These are phyloP conservation scores for Neltuma alba DNA, from an alignment of 306 rosid species.

Conservation along the genomic window DNA sequence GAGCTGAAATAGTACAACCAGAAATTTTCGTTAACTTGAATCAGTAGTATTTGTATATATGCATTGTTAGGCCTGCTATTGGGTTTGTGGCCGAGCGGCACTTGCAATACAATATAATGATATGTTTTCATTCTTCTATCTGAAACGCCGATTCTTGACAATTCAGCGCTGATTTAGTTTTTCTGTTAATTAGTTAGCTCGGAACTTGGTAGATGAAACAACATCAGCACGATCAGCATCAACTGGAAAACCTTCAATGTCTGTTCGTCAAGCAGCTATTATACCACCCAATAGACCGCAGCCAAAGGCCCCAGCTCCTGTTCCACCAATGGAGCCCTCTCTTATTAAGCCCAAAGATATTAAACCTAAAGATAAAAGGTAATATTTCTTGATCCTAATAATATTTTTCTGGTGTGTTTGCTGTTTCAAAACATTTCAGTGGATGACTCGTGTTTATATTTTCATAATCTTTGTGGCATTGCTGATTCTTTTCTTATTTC, in stretches of 20 bases:
- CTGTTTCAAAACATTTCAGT: not conserved
- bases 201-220: constrained; percentile 53
- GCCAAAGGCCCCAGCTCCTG: constrained; percentile 56
- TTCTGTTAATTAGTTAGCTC: constrained; percentile 58
- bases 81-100: not conserved
- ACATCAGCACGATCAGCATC: constrained; percentile 53
- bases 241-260: constrained; percentile 52
- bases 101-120: not conserved
- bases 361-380: constrained; percentile 65
- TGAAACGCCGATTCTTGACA: constrained; percentile 11
- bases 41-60: not conserved
- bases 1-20: not conserved
- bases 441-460: not conserved
- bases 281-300: constrained; percentile 52
- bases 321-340: constrained; percentile 69
- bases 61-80: not conserved
- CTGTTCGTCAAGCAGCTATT: constrained; percentile 51
- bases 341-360: constrained; percentile 40
- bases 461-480: not conserved
- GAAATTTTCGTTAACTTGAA: not conserved
- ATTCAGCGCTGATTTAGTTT: constrained; percentile 31
- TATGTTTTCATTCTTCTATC: not conserved
- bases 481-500: not conserved
- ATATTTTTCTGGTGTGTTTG: not conserved
- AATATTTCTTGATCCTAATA: not conserved